Evolutionary conservation across 257 asterid genomes (phyloP).

Genomic region (Solanum pinnatisectum): DNA sequence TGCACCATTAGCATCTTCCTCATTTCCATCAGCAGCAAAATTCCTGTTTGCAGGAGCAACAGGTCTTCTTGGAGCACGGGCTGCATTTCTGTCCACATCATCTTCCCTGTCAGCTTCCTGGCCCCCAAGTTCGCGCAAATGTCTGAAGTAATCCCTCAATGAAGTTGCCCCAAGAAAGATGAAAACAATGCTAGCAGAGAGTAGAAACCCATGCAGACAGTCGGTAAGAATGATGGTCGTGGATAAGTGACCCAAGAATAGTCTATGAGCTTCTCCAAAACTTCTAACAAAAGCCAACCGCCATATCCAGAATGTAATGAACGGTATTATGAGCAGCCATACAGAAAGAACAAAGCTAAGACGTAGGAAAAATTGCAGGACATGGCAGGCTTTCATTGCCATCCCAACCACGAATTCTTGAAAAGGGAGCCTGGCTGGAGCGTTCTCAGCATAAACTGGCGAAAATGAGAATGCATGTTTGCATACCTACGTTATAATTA

Average conservation of each 20-base stretch:
- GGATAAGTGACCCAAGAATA: constrained; percentile 79
- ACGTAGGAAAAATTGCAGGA: constrained; percentile 79
- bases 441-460: constrained; percentile 92
- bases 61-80: constrained; percentile 81
- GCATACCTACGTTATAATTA: constrained; percentile 57
- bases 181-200: constrained; percentile 94
- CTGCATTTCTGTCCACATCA: constrained; percentile 90
- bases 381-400: constrained; percentile 91
- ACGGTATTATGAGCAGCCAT: constrained; percentile 95
- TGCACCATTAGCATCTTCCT: constrained; percentile 75
- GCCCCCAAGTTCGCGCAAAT: constrained; percentile 87
- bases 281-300: constrained; percentile 89
- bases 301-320: constrained; percentile 99
- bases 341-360: constrained; percentile 91
- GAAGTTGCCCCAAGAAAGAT: constrained; percentile 99
- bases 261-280: constrained; percentile 81
- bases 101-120: constrained; percentile 95
- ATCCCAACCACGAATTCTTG: constrained; percentile 83
- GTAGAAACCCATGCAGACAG: constrained; percentile 93
- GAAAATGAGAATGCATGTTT: constrained; percentile 95
- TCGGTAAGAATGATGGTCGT: constrained; percentile 80
- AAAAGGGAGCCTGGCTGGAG: constrained; percentile 88
- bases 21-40: constrained; percentile 64
- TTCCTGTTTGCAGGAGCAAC: constrained; percentile 75
- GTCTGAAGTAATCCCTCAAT: constrained; percentile 90